Evolutionary conservation across 2,329 filamentous ascomycete species (phyloP), one percentile per base, ranked within the genome.

Genomic region (Sporothrix inflata): DNA sequence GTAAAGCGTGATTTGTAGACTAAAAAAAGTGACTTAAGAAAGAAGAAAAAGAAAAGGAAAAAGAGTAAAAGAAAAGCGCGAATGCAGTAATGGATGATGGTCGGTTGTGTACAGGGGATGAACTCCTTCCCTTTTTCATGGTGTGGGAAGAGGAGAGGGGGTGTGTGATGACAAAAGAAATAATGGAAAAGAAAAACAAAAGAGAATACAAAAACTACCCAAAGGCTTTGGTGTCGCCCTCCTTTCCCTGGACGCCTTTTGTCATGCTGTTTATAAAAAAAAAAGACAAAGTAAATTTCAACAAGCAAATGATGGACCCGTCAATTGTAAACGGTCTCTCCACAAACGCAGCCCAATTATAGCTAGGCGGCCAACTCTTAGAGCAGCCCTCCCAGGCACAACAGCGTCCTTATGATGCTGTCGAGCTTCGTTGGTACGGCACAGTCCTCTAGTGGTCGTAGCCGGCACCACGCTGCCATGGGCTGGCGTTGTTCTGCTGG

Each of bases 391-490:
- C 3, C 4, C 30, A 34, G 30, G 30, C 30, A 34, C 30, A 34
- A 6, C 30, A 34, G 30, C 30, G 30, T 34, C 30, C 9, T 49
- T 8, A 21, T 19, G 8, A 21, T 49, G 47, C 47, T 9, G 19
- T 21, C 16, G 47, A n/a, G 19, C 47, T n/a, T 19, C n/a, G 40
- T 45, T 30, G 24, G 51, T 55, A 21, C 51, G 11, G 27, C 24
- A 5, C 4, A 2, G 16, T 3, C 78, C 12, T 73, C 72, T 76
- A 75, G 68, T 76, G 73, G 63, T 88, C 86, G 78, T 88, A 88
- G 74, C 86, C 86, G 71, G 86, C 86, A 76, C 86, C 86, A 76
- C 85, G 84, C 80, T 88, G 85, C 86, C 86, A 88, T 74, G 85
- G 85, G 79, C 85, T 87, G 75, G 74, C 74, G 63, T 75, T 75